Percentiles rank a stretch among this genome's conserved stretches.
These are phyloP conservation scores for Pichia sp. DNA, from an alignment of 1,139 yeast species.

Conservation along the genomic window DNA sequence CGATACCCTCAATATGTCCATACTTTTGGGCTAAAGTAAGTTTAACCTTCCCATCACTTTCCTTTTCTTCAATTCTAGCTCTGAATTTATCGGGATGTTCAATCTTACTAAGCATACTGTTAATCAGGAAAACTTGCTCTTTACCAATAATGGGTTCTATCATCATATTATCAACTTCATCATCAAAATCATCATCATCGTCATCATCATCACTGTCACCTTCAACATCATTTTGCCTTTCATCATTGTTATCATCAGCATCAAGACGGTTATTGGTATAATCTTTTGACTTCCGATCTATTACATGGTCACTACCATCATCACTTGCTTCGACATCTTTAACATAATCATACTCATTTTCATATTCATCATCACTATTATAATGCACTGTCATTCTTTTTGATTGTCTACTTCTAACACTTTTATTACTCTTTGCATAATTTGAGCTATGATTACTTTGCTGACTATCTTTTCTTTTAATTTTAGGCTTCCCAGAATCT, in stretches of 20 bases:
- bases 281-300: constrained; percentile 14
- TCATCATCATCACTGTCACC: constrained; percentile 27
- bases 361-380: constrained; percentile 22
- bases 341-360: constrained; percentile 28
- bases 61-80: constrained; percentile 19
- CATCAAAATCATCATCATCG: constrained; percentile 28
- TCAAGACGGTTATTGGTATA: neutral
- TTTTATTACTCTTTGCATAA: constrained; percentile 8
- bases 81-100: constrained; percentile 26
- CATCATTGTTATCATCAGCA: constrained; percentile 27
- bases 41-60: constrained; percentile 22
- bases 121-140: constrained; percentile 46
- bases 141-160: constrained; percentile 52
- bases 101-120: constrained; percentile 41
- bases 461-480: constrained; percentile 4
- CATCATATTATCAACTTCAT: constrained; percentile 33
- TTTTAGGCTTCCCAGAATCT: constrained; percentile 23
- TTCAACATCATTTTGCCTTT: constrained; percentile 23
- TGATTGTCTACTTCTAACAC: constrained; percentile 12
- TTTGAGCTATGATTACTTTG: constrained; percentile 8
- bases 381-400: constrained; percentile 8
- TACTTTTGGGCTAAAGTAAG: constrained; percentile 38
- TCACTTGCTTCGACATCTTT: constrained; percentile 10
- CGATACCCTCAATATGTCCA: constrained; percentile 54
- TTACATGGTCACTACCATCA: neutral